These are phyloP conservation scores for Fonsecaea pugnacius DNA, from an alignment of 2,329 filamentous ascomycete species.

Conservation along the genomic window DNA sequence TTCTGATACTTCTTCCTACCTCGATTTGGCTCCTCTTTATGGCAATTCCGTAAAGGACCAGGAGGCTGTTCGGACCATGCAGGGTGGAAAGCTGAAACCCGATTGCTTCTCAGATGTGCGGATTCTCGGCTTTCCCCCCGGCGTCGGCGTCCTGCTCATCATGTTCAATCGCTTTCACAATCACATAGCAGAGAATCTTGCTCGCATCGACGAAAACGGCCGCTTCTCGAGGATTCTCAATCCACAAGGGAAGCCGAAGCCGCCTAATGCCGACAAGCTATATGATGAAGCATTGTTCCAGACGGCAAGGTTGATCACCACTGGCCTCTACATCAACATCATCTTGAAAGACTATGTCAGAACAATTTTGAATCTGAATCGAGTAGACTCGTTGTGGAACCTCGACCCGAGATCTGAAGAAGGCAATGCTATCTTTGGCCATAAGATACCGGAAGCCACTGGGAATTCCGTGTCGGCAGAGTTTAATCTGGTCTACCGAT, in stretches of 20 bases:
- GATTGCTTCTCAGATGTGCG: slow-evolving; percentile 72
- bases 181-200: slow-evolving; percentile 65
- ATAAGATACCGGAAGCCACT: slow-evolving; percentile 59
- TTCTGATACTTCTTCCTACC: slow-evolving; percentile 72
- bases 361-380: slow-evolving; percentile 64
- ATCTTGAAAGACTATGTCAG: slow-evolving; percentile 63
- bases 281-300: slow-evolving; percentile 61
- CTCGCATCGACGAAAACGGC: slow-evolving; percentile 68
- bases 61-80: slow-evolving; percentile 64
- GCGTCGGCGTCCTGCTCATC: slow-evolving; percentile 69
- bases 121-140: slow-evolving; percentile 68
- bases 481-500: slow-evolving; percentile 70
- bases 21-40: slow-evolving; percentile 74
- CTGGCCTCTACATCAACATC: slow-evolving; percentile 63
- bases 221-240: slow-evolving; percentile 51
- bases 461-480: slow-evolving; percentile 71
- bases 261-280: slow-evolving; percentile 47
- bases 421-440: slow-evolving; percentile 50
- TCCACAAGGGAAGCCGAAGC: slow-evolving; percentile 37
- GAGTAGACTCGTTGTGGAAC: slow-evolving; percentile 63
- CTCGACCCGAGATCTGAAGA: slow-evolving; percentile 67
- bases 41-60: slow-evolving; percentile 69
- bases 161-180: slow-evolving; percentile 75
- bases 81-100: slow-evolving; percentile 70
- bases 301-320: slow-evolving; percentile 59